These are phyloP conservation scores for Ambrosiella xylebori DNA, from an alignment of 2,329 filamentous ascomycete genomes.

Conservation along the genomic window DNA sequence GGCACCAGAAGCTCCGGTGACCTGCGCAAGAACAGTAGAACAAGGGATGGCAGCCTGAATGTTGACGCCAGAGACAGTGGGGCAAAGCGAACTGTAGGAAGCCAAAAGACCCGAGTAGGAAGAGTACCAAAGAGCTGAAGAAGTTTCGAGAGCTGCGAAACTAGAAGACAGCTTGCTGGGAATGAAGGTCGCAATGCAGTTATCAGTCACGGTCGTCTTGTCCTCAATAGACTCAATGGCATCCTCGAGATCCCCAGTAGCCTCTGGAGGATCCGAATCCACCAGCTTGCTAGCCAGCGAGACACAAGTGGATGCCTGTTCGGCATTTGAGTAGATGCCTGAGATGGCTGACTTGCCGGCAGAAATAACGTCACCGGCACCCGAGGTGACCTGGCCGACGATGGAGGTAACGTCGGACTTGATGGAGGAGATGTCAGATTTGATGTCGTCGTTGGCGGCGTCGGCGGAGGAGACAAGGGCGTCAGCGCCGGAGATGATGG, in stretches of 20 bases:
- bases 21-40: constrained; percentile 4
- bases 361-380: not conserved
- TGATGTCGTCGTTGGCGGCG: not conserved
- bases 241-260: constrained; percentile 8
- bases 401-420: not conserved
- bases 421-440: not conserved
- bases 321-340: constrained; percentile 7
- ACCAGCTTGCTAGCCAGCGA: constrained; percentile 8
- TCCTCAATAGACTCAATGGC: constrained; percentile 16
- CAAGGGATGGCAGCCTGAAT: constrained; percentile 5
- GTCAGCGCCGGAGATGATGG: constrained; percentile 6
- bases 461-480: not conserved
- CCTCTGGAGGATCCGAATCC: constrained; percentile 9
- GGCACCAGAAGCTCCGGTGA: not conserved
- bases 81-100: constrained; percentile 6
- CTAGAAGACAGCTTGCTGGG: constrained; percentile 19
- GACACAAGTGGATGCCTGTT: constrained; percentile 9
- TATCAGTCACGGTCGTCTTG: constrained; percentile 16
- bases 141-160: constrained; percentile 20
- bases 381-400: not conserved
- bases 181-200: constrained; percentile 20
- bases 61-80: constrained; percentile 4
- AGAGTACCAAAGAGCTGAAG: constrained; percentile 19
- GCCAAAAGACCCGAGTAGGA: constrained; percentile 16
- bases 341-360: not conserved